These are phyloP conservation scores for Cystobasidium slooffiae DNA, from an alignment of 1,284 basidiomycete species.

Conservation along the genomic window DNA sequence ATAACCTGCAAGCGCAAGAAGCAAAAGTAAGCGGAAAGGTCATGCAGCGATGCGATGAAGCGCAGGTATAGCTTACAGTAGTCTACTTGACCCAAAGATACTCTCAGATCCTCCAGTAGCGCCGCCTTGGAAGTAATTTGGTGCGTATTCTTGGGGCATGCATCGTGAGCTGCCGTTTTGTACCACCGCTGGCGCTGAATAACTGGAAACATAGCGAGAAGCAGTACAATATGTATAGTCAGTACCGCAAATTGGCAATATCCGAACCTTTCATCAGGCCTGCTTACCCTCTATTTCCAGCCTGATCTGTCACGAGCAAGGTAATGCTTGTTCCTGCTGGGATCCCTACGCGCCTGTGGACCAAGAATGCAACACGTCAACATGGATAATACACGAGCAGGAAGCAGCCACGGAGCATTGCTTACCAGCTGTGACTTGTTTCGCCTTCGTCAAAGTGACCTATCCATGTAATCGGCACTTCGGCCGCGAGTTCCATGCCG, in stretches of 20 bases:
- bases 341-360: slow-evolving; percentile 23
- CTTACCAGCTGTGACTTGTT: slow-evolving; percentile 27
- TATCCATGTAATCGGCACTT: slow-evolving; percentile 10
- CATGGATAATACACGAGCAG: not conserved
- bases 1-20: too few relatives aligned
- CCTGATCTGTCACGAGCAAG: slow-evolving; percentile 17
- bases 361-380: not conserved
- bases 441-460: not conserved
- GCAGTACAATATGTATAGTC: not conserved
- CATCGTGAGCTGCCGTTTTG: slow-evolving; percentile 6
- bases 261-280: not conserved
- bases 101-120: not conserved
- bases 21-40: too few relatives aligned
- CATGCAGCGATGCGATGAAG: too few relatives aligned
- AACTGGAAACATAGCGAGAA: not conserved
- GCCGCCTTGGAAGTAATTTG: slow-evolving; percentile 5
- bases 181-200: slow-evolving; percentile 5
- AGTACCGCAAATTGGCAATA: not conserved
- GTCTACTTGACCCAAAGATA: not conserved
- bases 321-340: slow-evolving; percentile 23
- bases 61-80: not conserved
- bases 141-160: not conserved
- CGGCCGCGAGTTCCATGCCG: slow-evolving; percentile 16
- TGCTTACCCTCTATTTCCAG: slow-evolving; percentile 25
- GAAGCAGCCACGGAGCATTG: not conserved